Evolutionary conservation across 2,329 filamentous ascomycete genomes (phyloP), one percentile per base, ranked within the genome.

Genomic region (Aschersonia sp.): DNA sequence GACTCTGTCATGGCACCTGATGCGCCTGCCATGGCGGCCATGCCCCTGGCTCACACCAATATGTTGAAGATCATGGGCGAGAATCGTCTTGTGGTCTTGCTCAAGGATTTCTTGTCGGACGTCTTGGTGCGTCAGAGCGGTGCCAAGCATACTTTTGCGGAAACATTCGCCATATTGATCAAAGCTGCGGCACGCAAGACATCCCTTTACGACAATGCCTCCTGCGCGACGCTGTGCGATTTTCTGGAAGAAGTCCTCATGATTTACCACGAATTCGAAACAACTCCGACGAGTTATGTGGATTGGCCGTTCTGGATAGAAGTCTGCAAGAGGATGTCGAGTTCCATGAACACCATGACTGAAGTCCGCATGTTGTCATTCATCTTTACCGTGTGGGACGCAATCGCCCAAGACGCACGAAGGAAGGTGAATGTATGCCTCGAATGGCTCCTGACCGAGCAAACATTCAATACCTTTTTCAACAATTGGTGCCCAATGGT

Each of bases 401-500:
- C 79, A 2, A 72, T 92, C 51, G 72, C 77, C 9, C 72, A 74
- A 35, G 76, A 86, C 47, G 73, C 81, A 2, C 66, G 70, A 45
- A 76, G 84, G 45, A 94, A 90, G 62, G 71, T 76, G 48, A 68
- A 73, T 11, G 60, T 94, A 14, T 94, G 86, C 59, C 57, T 84
- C 31, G 77, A 80, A 29, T 89, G 92, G 70, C 66, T 95, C 40
- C 68, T 95, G 10, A 75, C 81, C 6, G 81, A 84, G 47, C 72
- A 81, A 30, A 76, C 83, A 2, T 95, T 95, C 60, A 79, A 85
- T 58, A 79, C 77, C 51, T 81, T 87, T 51, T 95, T 95, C 66
- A 90, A 84, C 58, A 87, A 95, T 58, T 95, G 89, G 88, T 94
- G 87, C 58, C 87, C 89, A 0, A 94, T 95, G 89, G 87, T 95